A percentile compares a stretch with the other conserved stretches of the same genome.
Conservation (phyloP, 2,329 filamentous ascomycete genomes). For the Alternaria tenuissima region DNA sequence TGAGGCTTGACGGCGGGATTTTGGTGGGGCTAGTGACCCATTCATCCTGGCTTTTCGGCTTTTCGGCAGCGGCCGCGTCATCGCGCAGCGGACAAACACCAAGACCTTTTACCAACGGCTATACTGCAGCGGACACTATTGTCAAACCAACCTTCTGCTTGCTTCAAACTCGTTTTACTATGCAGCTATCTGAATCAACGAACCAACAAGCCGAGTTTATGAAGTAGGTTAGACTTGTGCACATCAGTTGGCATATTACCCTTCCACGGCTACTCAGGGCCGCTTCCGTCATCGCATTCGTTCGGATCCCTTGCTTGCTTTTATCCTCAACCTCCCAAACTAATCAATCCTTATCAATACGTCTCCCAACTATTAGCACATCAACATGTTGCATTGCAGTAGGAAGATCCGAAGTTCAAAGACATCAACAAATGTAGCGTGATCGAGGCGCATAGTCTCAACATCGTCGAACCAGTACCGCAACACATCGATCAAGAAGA, state of each 20-base stretch:
- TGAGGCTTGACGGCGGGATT: conserved; percentile 18
- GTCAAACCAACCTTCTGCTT: not conserved
- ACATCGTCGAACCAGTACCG: not conserved
- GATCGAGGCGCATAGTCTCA: not conserved
- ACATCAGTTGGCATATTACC: not conserved
- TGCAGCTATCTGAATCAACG: not conserved
- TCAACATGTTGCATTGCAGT: not conserved
- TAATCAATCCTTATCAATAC: not conserved
- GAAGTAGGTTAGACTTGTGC: not conserved
- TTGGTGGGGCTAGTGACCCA: conserved; percentile 13
- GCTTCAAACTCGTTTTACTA: not conserved
- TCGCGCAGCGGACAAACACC: not conserved
- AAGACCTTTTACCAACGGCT: not conserved
- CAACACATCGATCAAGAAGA: not conserved
- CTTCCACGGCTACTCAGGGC: not conserved
- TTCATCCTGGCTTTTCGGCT: conserved; percentile 2
- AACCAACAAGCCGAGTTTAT: not conserved
- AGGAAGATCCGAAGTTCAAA: not conserved
- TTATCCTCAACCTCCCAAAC: not conserved
- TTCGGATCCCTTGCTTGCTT: not conserved
- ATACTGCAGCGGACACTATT: not conserved
- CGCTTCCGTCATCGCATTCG: not conserved
- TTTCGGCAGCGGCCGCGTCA: conserved; percentile 8
- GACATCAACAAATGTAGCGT: not conserved
- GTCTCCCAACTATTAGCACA: not conserved